Evolutionary conservation across 140 eudicot genomes (phyloP), one percentile per base, ranked within the genome.

Genomic region (Erigeron philadelphicus): DNA sequence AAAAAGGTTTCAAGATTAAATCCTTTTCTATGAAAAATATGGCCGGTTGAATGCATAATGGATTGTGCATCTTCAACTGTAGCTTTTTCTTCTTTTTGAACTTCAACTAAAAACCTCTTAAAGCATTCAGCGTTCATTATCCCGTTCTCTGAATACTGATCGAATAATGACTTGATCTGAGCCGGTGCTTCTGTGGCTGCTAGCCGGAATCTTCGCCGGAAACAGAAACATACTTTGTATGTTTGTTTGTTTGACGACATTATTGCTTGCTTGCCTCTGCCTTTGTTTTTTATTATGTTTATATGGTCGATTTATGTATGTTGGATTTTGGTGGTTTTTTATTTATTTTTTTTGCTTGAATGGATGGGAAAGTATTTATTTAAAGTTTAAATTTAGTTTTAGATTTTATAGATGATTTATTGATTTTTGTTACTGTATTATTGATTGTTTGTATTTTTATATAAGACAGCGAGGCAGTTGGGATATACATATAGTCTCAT

Each of bases 211-310:
- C 87, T 65, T 44, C 96, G 89, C 64, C 86, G 87, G 89, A 90
- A 88, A 61, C 95, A 88, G 79, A 75, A 89, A 70, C 95, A 88
- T n/a, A 92, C 95, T 40, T 64, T 77, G 81, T 86, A 92, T 8
- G 93, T 81, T 44, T 64, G 70, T 11, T 64, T 64, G 11, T 82
- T 84, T 1, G 38, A 31, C 38, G 38, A 31, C 38, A 31, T 31
- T 31, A 31, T 31, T 31, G 38, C 38, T 4, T 31, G 38, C 38
- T 4, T 31, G 38, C 1, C 61, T 15, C 18, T 6, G 19, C 11
- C 3, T 0, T 1, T 53, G 16, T 53, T 53, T 54, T n/a, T 15
- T 16, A n/a, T n/a, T n/a, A n/a, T 53, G 6, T 1, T 13, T 0
- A 53, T 15, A 9, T 52, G 16, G 1, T 52, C 7, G 8, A 9